Percentiles rank a stretch among this genome's conserved stretches.
Conservation (phyloP, 768 basidiomycete species). For the Kondoa malvinella region DNA sequence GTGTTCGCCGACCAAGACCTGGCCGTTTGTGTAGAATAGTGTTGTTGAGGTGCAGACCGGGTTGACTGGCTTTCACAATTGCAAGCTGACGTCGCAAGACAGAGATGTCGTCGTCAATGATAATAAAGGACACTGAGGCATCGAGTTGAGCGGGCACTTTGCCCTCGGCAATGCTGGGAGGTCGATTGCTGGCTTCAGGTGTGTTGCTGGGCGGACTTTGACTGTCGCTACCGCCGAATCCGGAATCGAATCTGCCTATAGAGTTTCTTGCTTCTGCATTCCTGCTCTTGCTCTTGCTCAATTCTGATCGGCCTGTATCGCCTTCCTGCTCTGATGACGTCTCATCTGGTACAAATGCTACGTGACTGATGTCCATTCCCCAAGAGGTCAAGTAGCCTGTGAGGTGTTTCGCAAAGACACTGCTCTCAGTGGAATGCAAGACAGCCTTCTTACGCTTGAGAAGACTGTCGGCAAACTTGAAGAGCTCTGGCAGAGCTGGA, state of each 20-base stretch:
- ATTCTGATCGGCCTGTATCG: background rate
- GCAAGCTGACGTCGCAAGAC: slow-evolving; percentile 60
- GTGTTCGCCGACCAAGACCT: slow-evolving; percentile 29
- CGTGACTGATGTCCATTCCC: slow-evolving; percentile 84
- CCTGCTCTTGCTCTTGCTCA: background rate
- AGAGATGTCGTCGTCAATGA: slow-evolving; percentile 81
- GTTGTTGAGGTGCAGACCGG: slow-evolving; percentile 19
- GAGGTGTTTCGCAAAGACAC: slow-evolving; percentile 77
- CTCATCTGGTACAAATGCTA: slow-evolving; percentile 32
- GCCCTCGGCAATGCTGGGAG: background rate
- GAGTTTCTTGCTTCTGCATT: background rate
- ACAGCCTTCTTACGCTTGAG: slow-evolving; percentile 67
- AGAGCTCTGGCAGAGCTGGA: slow-evolving; percentile 42
- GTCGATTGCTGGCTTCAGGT: background rate
- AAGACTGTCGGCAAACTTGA: slow-evolving; percentile 53
- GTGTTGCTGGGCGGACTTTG: background rate
- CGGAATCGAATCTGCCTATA: slow-evolving; percentile 23
- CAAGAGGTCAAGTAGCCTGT: slow-evolving; percentile 84
- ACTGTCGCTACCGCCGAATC: slow-evolving; percentile 20
- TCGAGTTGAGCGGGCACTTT: background rate
- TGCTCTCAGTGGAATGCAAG: slow-evolving; percentile 68
- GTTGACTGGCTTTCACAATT: slow-evolving; percentile 40
- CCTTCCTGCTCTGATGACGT: slow-evolving; percentile 11
- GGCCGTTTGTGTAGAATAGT: slow-evolving; percentile 24
- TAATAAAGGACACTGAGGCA: slow-evolving; percentile 41